Base-by-base conservation (phyloP, 495 filamentous ascomycete species). In the Talaromyces borbonicus region DNA sequence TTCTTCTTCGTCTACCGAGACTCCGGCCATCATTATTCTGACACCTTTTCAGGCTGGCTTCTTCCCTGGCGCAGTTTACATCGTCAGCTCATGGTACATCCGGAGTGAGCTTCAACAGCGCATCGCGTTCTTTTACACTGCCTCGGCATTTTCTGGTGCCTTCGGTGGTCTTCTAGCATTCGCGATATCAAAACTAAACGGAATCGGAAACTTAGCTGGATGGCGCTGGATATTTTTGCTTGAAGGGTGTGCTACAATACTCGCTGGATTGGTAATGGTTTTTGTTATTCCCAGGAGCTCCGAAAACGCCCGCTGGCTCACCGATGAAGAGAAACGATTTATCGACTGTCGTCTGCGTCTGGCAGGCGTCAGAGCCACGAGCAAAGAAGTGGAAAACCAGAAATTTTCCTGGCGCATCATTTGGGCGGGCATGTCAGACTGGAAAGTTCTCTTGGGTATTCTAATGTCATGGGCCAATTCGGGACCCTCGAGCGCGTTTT, bases 171-270 rank as follows among this genome's bases (percentile, higher is more conserved):
- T 79, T 6, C 62, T 78, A 32, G 73, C 75, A 1, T 68, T 72
- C 2, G 72, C 64, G 0, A 77, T 81, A 22, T 63, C 73, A 15
- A 55, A 64, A 25, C 71, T 80, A 4, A 64, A 69, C 24, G 70
- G 66, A 0, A 47, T 60, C 2, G 57, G 58, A 20, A 55, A 46
- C 11, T 62, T 79, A 43, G 57, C 67, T 47, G 71, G 69, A 7
- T 80, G 74, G 77, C 64, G 73, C 47, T 78, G 76, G 67, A 75
- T 79, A 41, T 79, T 79, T 54, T 52, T 63, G 14, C 61, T 79
- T 24, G 77, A 78, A 49, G 68, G 72, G 0, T 23, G 68, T 9
- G 68, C 77, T 45, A 78, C 75, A 4, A 60, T 67, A 38, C 56
- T 58, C 5, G 53, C 79, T 3, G 63, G 69, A 3, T 27, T 66